These are phyloP conservation scores for Senna tora DNA, from an alignment of 306 rosid genomes.

Conservation along the genomic window DNA sequence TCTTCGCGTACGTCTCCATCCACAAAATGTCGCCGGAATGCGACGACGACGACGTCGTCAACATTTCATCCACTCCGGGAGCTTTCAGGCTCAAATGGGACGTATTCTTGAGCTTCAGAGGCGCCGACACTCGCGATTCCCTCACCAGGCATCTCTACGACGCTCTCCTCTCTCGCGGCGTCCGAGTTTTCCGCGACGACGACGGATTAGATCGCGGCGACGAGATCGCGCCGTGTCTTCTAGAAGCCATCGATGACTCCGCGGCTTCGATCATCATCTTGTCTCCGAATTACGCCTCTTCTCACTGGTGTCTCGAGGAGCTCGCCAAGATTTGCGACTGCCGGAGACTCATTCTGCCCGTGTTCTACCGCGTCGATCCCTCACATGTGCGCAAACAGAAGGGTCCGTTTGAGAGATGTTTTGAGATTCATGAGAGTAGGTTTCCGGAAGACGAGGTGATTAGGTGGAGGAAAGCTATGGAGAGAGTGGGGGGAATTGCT, in stretches of 20 bases:
- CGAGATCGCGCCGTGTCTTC: slow-evolving; percentile 34
- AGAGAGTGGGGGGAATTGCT: slow-evolving; percentile 41
- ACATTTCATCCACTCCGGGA: background rate
- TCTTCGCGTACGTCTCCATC: too few species aligned
- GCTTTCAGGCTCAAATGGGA: slow-evolving; percentile 51
- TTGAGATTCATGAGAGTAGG: slow-evolving; percentile 14
- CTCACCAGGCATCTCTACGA: slow-evolving; percentile 33
- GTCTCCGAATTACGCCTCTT: slow-evolving; percentile 44
- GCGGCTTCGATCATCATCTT: slow-evolving; percentile 47
- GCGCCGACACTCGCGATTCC: slow-evolving; percentile 39
- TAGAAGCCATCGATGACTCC: slow-evolving; percentile 58
- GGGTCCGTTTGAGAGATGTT: slow-evolving; percentile 38
- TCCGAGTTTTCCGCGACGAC: slow-evolving; percentile 50
- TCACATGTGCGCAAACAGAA: slow-evolving; percentile 45
- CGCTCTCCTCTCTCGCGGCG: slow-evolving; percentile 29
- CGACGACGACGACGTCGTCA: background rate
- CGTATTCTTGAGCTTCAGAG: slow-evolving; percentile 52
- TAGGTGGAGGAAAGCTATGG: slow-evolving; percentile 49
- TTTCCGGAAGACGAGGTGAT: background rate
- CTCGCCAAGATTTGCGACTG: slow-evolving; percentile 46
- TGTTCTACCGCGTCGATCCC: slow-evolving; percentile 48
- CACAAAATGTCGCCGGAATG: slow-evolving; percentile 15
- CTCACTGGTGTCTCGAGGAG: slow-evolving; percentile 51
- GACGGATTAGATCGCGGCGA: slow-evolving; percentile 45
- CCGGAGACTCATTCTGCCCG: slow-evolving; percentile 45